Conservation (phyloP, 345 rosid species). For the Populus simonii region DNA sequence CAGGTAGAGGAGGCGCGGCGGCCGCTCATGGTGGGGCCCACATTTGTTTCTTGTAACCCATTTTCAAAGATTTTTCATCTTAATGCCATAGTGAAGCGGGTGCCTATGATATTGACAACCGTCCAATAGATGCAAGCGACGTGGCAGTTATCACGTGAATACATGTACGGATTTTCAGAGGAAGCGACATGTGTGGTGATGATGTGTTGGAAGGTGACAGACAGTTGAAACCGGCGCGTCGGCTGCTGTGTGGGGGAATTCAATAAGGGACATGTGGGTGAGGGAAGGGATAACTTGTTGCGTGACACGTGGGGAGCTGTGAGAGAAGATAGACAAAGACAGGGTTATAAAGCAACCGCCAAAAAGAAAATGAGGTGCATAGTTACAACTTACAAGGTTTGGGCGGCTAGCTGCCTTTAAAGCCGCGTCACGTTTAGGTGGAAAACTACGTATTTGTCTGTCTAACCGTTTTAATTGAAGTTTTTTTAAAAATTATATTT, state of each 20-base stretch:
- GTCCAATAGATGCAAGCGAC: slow-evolving; percentile 15
- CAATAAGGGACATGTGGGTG: slow-evolving; percentile 16
- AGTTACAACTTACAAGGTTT: too few relatives aligned
- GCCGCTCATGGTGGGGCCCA: slow-evolving; percentile 54
- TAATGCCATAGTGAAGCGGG: not conserved
- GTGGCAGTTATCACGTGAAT: slow-evolving; percentile 24
- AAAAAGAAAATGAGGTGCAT: not conserved
- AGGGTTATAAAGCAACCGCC: not conserved
- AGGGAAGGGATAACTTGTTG: not conserved
- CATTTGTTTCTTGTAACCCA: not conserved
- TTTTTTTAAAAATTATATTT: too few relatives aligned
- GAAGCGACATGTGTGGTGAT: slow-evolving; percentile 4
- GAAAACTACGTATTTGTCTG: too few relatives aligned
- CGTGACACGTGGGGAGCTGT: not conserved
- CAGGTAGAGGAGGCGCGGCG: slow-evolving; percentile 37
- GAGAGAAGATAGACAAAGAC: not conserved
- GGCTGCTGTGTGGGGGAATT: slow-evolving; percentile 11
- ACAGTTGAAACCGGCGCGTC: slow-evolving; percentile 31
- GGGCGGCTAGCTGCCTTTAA: slow-evolving; percentile 2
- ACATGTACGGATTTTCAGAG: not conserved
- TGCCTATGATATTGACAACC: slow-evolving; percentile 15
- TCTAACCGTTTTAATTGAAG: too few relatives aligned
- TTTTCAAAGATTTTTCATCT: slow-evolving; percentile 1
- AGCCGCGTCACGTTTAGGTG: too few relatives aligned
- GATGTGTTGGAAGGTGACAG: slow-evolving; percentile 29